Percentiles rank a stretch among this genome's conserved stretches.
Evolutionary conservation across 176 grass and related monocot species (phyloP).

Genomic region (Eragrostis curvula): DNA sequence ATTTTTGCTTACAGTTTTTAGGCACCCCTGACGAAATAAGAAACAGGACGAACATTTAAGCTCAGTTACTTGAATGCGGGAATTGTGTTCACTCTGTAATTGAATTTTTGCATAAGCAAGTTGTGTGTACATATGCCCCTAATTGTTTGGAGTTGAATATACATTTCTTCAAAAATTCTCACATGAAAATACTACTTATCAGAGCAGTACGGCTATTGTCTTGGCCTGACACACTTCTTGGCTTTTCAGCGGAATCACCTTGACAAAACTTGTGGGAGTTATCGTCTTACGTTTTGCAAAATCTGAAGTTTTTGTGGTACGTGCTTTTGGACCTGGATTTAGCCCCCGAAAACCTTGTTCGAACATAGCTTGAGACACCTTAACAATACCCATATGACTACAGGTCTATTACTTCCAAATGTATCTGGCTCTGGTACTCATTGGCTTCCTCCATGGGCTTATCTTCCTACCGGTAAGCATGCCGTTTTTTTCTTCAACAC

Average conservation of each 20-base stretch:
- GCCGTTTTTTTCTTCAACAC: neutral
- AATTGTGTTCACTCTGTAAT: conserved; percentile 12
- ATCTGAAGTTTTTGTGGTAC: conserved; percentile 99
- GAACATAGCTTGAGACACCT: conserved; percentile 19
- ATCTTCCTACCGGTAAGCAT: conserved; percentile 84
- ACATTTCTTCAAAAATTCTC: neutral
- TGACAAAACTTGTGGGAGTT: conserved; percentile 97
- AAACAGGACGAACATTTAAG: conserved; percentile 16
- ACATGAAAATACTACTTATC: conserved; percentile 6
- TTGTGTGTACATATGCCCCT: neutral
- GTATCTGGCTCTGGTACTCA: conserved; percentile 93
- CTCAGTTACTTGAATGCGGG: conserved; percentile 1
- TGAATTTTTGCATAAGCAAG: neutral
- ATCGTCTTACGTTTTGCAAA: conserved; percentile 90
- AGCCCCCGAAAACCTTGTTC: conserved; percentile 3
- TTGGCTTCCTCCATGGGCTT: conserved; percentile 95
- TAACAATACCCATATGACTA: conserved; percentile 35
- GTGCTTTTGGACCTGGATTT: conserved; percentile 24
- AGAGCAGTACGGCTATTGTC: conserved; percentile 14
- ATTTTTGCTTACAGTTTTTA: conserved; percentile 20
- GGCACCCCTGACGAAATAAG: conserved; percentile 24
- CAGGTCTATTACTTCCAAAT: conserved; percentile 99
- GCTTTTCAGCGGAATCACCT: conserved; percentile 88
- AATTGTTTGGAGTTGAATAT: conserved; percentile 26
- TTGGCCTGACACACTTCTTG: conserved; percentile 39